phyloP scores from a whole-genome alignment of 805 yeast genomes.

The Schizosaccharomyces cryophilus region DNA sequence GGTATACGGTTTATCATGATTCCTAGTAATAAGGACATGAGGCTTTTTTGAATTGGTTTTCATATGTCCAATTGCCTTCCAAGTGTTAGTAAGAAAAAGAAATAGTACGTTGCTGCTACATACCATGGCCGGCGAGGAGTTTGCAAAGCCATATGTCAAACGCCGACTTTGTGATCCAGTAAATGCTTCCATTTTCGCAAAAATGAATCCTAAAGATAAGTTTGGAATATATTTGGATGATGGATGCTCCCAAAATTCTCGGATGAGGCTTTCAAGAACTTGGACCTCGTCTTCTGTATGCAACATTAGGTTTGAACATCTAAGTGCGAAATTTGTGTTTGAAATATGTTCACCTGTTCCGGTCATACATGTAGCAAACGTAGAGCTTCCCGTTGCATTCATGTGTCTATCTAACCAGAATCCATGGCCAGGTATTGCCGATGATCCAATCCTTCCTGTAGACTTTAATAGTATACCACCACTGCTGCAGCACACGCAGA shows the following conservation, averaged over 20 bases:
- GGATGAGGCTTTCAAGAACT: neutral
- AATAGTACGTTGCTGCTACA: neutral
- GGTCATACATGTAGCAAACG: neutral
- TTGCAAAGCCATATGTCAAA: neutral
- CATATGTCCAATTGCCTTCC: neutral
- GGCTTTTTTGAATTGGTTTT: neutral
- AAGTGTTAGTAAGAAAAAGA: neutral
- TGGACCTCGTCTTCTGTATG: neutral
- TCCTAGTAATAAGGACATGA: no score
- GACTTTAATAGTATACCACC: conserved; percentile 18
- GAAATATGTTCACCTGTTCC: neutral
- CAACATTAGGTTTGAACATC: neutral
- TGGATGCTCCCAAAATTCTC: neutral
- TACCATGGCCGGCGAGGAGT: neutral
- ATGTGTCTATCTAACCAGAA: conserved; percentile 5
- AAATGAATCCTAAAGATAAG: neutral
- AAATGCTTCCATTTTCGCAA: neutral
- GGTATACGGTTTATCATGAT: no score
- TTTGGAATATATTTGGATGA: neutral
- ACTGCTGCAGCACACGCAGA: conserved; percentile 17
- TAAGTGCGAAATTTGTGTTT: neutral
- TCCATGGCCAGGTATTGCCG: conserved; percentile 19
- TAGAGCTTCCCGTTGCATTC: neutral
- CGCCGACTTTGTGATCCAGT: no score
- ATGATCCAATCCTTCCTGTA: conserved; percentile 21